Base-by-base conservation (phyloP, 768 basidiomycete genomes). In the Russula griseocarnosa region DNA sequence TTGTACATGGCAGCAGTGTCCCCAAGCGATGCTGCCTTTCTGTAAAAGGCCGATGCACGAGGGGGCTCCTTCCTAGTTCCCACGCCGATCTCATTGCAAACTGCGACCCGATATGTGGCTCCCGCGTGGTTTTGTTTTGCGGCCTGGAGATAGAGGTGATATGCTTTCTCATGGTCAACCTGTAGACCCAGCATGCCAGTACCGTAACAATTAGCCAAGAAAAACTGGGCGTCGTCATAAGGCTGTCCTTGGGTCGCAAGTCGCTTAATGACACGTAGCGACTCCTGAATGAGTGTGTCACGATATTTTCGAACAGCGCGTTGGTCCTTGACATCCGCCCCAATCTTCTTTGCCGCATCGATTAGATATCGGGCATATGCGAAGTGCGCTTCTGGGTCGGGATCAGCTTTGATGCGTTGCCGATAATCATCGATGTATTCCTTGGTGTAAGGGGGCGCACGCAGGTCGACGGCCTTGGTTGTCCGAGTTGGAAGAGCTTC, bases 1-100 rank as follows among this genome's bases (percentile, higher is more conserved):
- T 98, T 98, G 79, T 97, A 98, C 97, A 98, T 99, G 3, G 94
- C 97, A 30, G 96, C 87, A 0, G 96, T 98, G 74, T 98, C 97
- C 22, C 95, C 95, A 40, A 98, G 78, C 1, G 94, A 94, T 10
- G 94, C 94, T 5, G 97, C 92, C 74, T 98, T 98, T 65, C 95
- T 87, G 77, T 98, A 98, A 73, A 99, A 98, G 5, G 94, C 88
- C 30, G 94, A 87, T 9, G 97, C 97, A 51, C 97, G 84, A 24
- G 86, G 81, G 0, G 87, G 87, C 71, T 98, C 96, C 69, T 87
- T 83, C 69, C 89, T 84, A 1, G 97, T 99, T 34, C 97, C 97
- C 3, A 94, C 95, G 28, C 97, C 97, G 69, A 98, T 92, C 75
- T 98, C 97, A 74, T 98, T 98, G 76, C 97, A 99, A 10, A 98